phyloP scores from a whole-genome alignment of 306 rosid species.

The Elaeagnus macrophylla region DNA sequence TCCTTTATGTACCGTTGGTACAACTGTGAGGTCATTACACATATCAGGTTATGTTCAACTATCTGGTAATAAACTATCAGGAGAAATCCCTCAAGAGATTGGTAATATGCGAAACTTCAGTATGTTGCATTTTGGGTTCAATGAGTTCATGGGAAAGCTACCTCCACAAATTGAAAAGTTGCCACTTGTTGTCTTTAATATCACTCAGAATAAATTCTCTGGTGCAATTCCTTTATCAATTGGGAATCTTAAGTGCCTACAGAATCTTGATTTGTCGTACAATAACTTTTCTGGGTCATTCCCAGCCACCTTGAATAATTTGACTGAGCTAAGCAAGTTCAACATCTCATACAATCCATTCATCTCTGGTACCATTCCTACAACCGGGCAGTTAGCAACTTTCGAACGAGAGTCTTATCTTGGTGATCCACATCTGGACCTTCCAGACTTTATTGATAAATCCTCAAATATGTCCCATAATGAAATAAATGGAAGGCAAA shows the following conservation, averaged over 20 bases:
- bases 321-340: conserved; percentile 70
- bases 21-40: conserved; percentile 26
- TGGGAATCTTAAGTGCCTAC: conserved; percentile 49
- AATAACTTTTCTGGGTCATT: conserved; percentile 75
- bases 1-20: conserved; percentile 39
- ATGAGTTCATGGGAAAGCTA: conserved; percentile 49
- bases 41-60: conserved; percentile 85
- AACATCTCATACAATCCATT: conserved; percentile 79
- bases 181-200: conserved; percentile 55
- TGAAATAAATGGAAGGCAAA: not conserved
- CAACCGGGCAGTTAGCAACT: conserved; percentile 58
- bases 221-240: conserved; percentile 65
- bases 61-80: conserved; percentile 54
- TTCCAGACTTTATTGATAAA: conserved; percentile 45
- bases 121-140: conserved; percentile 63
- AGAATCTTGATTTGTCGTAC: conserved; percentile 67
- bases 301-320: conserved; percentile 51
- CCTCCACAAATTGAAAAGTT: conserved; percentile 51
- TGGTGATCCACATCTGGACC: conserved; percentile 52
- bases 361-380: conserved; percentile 48
- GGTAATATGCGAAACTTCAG: conserved; percentile 60
- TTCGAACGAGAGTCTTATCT: conserved; percentile 55
- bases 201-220: conserved; percentile 55
- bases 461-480: conserved; percentile 1
- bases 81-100: conserved; percentile 62